Conservation (phyloP, 805 yeast species). For the Myxozyma geophila region DNA sequence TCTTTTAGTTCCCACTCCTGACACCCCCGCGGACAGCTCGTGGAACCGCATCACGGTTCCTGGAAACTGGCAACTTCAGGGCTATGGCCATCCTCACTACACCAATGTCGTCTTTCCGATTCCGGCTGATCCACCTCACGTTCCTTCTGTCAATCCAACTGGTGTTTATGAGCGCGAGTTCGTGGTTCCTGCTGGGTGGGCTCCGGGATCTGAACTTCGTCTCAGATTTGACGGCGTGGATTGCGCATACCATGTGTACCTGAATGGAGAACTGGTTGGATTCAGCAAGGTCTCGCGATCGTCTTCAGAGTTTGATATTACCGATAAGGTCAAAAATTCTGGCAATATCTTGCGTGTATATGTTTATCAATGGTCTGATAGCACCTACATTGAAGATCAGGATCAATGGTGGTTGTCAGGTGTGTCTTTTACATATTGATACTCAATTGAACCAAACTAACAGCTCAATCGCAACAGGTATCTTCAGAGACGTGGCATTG, state of each 20-base stretch:
- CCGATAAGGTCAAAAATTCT: constrained; percentile 32
- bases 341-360: constrained; percentile 26
- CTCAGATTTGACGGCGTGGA: constrained; percentile 49
- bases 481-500: constrained; percentile 47
- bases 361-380: constrained; percentile 48
- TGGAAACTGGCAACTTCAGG: constrained; percentile 49
- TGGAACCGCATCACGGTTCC: constrained; percentile 43
- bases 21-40: not conserved
- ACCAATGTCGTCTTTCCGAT: constrained; percentile 47
- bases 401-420: constrained; percentile 52
- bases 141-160: constrained; percentile 46
- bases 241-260: constrained; percentile 45
- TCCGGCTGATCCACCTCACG: constrained; percentile 46
- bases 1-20: constrained; percentile 21
- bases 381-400: constrained; percentile 49
- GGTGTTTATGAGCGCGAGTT: constrained; percentile 46
- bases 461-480: constrained; percentile 23
- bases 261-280: constrained; percentile 46
- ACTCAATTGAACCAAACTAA: not conserved
- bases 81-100: constrained; percentile 47
- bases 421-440: not conserved
- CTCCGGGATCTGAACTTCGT: constrained; percentile 36
- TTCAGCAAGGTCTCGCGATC: constrained; percentile 44
- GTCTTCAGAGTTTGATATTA: constrained; percentile 45
- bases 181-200: constrained; percentile 35